Evolutionary conservation across 352 stramenopile genomes (phyloP), one percentile per base, ranked within the genome.

Genomic region (Phytopythium vexans): DNA sequence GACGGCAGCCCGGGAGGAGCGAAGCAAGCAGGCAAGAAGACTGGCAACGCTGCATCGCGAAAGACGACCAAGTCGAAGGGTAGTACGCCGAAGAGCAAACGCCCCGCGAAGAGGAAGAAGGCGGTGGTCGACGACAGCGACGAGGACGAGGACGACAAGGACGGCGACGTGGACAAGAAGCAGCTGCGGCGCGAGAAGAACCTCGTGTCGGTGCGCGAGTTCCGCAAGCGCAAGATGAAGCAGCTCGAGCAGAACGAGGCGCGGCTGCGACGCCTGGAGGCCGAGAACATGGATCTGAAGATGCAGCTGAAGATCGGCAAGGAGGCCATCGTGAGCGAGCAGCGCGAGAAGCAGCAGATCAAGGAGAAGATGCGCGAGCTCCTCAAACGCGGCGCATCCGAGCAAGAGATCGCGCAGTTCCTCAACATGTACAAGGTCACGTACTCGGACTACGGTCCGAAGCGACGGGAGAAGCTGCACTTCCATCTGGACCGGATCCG

Each of bases 341-440:
- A 84, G 53, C 72, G 78, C 27, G 81, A 92, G 51, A 92, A 89
- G 65, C 59, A 86, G 34, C 71, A 81, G 52, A 88, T 89, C 54
- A 92, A 89, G 54, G 74, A 92, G 40, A 77, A 89, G 57, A 89
- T 92, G 78, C 69, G 74, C 10, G 74, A 86, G 49, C 79, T 92
- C 76, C 67, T 92, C 27, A 67, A 85, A 63, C 77, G 72, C 8
- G 76, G 77, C 56, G 81, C 81, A 3, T 76, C 74, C 34, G 78
- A 89, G 54, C 73, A 84, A 36, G 81, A 89, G 58, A 80, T 92
- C 49, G 81, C 78, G 49, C 72, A 73, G 47, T 92, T 89, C 52
- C 66, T 92, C 32, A 84, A 92, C 53, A 84, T 88, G 75, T 92
- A 92, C 68, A 87, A 88, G 63, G 65, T 86, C 46, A 89, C 77